Base-by-base conservation (phyloP, 1,284 basidiomycete species). In the Trametes sp. region DNA sequence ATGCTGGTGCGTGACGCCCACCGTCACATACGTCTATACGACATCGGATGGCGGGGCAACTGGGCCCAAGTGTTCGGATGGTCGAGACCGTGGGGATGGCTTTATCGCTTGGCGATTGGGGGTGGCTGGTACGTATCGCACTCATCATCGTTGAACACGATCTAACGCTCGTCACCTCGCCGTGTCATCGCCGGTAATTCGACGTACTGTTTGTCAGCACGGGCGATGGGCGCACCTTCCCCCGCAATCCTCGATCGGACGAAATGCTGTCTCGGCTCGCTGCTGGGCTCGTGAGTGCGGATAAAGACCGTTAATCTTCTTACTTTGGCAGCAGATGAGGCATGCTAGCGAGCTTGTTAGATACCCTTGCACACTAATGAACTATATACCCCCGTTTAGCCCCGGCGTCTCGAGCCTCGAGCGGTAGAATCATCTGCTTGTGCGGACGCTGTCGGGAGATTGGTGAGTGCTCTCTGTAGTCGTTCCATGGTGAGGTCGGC, bases 31-130 rank as follows among this genome's bases (percentile, higher is more conserved):
- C 84, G 84, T 24, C 65, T 93, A 19, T 96, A 94, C 70, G 88
- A 95, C 74, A 70, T 95, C 4, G 94, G 94, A 7, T 91, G 87
- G 86, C 79, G 81, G 48, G 80, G 77, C 67, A 96, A 96, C 69
- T 88, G 87, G 84, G 76, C 71, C 19, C 88, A 91, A 70, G 83
- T 87, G 1, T 82, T 92, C 63, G 89, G 88, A 14, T 87, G 82
- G 81, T 77, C 75, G 42, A 76, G 71, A 31, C 78, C 74, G 63
- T 77, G 76, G 64, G 84, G 84, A 7, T 88, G 84, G 85, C 62
- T 83, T 8, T 73, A 77, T 53, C 80, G 87, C 35, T 50, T 90
- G 3, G 74, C 83, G 59, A 82, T 78, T 64, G 91, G 91, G 8
- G 90, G 90, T 44, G 77, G 81, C 50, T 81, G 85, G 89, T 92